Evolutionary conservation across 441 rosid species (phyloP).

Genomic region (Aquilaria agallochum): DNA sequence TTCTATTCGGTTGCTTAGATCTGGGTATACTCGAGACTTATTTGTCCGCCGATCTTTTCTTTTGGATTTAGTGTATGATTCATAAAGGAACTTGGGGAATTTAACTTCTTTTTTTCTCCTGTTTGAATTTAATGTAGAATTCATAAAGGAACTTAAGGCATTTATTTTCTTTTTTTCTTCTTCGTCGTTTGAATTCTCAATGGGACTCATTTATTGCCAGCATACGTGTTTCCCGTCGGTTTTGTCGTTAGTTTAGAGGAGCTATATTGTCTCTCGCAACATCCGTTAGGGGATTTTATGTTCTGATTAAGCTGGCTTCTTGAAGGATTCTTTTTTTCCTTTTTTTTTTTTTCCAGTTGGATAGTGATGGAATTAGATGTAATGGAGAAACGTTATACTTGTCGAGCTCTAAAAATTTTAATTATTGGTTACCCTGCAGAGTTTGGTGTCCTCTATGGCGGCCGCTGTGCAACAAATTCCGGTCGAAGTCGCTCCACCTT

Average conservation of each 20-base stretch:
- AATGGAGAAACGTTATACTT: too few species aligned
- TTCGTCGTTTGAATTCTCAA: background rate
- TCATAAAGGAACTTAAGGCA: background rate
- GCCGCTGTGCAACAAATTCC: slow-evolving; percentile 28
- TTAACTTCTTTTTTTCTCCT: background rate
- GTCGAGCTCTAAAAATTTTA: slow-evolving; percentile 2
- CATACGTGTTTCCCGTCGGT: background rate
- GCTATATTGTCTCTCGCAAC: background rate
- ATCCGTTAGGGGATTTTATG: background rate
- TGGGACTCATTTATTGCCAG: background rate
- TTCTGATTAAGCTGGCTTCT: too few species aligned
- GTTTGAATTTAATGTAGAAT: background rate
- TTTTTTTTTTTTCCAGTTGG: background rate
- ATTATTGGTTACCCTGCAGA: slow-evolving; percentile 15
- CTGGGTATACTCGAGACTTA: background rate
- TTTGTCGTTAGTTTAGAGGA: background rate
- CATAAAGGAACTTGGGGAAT: background rate
- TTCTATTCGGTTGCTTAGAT: background rate
- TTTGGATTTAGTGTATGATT: slow-evolving; percentile 4
- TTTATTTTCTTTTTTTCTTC: background rate
- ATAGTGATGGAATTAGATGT: background rate
- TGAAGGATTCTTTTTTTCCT: too few species aligned
- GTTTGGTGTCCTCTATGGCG: slow-evolving; percentile 38
- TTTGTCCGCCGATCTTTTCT: background rate
- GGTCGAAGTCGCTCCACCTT: slow-evolving; percentile 21